phyloP scores from a whole-genome alignment of 441 rosid genomes.

The Pelargonium fulgidum region DNA sequence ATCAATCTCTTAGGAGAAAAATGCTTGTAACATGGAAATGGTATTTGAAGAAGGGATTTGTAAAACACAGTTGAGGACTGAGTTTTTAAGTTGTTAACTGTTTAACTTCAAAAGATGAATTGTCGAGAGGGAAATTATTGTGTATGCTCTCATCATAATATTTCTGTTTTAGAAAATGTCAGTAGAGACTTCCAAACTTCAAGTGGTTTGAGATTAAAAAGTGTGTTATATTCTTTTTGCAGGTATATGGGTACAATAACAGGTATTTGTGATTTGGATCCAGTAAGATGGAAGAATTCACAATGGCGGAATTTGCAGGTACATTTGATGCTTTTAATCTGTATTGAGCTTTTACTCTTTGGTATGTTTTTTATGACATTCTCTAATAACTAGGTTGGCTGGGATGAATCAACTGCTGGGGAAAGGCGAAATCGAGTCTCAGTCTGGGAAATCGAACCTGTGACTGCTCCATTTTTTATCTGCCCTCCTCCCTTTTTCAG shows the following conservation, averaged over 20 bases:
- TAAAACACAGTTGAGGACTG: no score
- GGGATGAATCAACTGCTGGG: slow-evolving; percentile 96
- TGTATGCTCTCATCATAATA: no score
- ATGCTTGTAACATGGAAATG: no score
- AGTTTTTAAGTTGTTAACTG: no score
- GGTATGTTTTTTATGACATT: background rate
- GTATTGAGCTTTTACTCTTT: background rate
- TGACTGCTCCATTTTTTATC: slow-evolving; percentile 81
- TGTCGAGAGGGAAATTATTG: no score
- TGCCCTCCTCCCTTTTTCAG: slow-evolving; percentile 88
- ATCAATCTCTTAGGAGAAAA: no score
- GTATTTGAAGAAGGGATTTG: no score
- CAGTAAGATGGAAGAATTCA: slow-evolving; percentile 84
- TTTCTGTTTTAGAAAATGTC: background rate
- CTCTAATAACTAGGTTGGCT: slow-evolving; percentile 59
- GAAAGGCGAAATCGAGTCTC: slow-evolving; percentile 81
- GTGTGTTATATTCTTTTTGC: slow-evolving; percentile 11
- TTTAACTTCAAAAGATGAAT: no score
- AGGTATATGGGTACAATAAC: slow-evolving; percentile 96
- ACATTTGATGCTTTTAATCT: background rate
- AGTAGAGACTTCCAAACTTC: background rate
- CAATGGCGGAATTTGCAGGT: slow-evolving; percentile 98
- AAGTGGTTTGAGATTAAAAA: slow-evolving; percentile 7
- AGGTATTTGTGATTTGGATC: slow-evolving; percentile 77
- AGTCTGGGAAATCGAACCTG: slow-evolving; percentile 94